Base-by-base conservation (phyloP, 2,329 filamentous ascomycete species). In the Ophiocordyceps robertsii region DNA sequence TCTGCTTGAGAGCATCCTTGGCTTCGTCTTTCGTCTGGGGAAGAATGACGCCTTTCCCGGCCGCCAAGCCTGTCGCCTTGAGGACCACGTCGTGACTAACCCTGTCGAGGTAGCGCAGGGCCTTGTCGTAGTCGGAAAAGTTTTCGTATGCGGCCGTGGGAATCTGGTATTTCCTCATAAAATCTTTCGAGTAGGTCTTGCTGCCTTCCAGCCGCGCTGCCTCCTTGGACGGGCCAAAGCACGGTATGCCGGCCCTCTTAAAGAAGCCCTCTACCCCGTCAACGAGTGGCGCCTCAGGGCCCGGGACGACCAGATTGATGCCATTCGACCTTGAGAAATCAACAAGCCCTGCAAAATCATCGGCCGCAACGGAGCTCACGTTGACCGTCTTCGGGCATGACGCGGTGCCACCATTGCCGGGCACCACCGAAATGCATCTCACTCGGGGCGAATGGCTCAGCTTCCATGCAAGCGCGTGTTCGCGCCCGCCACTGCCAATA, bases 111-210 rank as follows among this genome's bases (percentile, higher is more conserved):
- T 96, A 93, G 51, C 76, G 66, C 50, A 71, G 68, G 13, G 88
- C 88, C 38, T 76, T 67, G 43, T 82, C 75, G 62, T 84, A 89
- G 54, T 84, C 73, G 60, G 72, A 77, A 58, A 96, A 95, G 67
- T 93, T 95, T 61, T 82, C 77, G 66, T 95, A 96, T 33, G 76
- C 78, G 14, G 92, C 92, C 1, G 92, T 96, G 32, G 90, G 89
- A 53, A 98, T 94, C 54, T 75, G 74, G 65, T 94, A 79, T 50
- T 82, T 80, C 63, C 84, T 82, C 92, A 96, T 98, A 59, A 96
- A 96, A 62, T 96, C 89, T 61, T 98, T 98, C 47, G 85, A 88
- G 62, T 93, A 96, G 11, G 90, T 85, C 70, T 98, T 98, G 67
- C 85, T 93, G 46, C 92, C 92, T 65, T 98, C 92, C 75, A 98